Evolutionary conservation across 148 eudicot species (phyloP), one percentile per base, ranked within the genome.

Genomic region (Cornus controversa): DNA sequence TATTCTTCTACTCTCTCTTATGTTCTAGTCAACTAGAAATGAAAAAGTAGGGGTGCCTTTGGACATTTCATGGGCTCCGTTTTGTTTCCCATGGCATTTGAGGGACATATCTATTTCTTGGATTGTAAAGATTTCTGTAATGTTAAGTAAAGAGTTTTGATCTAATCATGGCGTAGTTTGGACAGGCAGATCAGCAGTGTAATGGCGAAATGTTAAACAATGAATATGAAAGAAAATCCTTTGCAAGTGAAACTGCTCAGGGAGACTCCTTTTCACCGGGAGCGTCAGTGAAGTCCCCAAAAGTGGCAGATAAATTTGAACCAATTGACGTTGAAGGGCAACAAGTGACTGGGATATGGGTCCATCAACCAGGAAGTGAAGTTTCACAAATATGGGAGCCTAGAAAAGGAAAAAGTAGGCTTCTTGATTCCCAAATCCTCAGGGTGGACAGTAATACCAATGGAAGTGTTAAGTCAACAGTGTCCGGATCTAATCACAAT

Each of bases 361-460:
- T 93, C 60, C 96, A 91, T 75, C 91, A 82, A 60, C 96, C 97
- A 23, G 96, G 99, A 72, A 84, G 92, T 63, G 96, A 90, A 65
- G 88, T 89, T 75, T 71, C 90, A 70, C 90, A 81, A 42, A 83
- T 83, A 63, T 91, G 99, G 99, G 93, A 93, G 77, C 94, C 97
- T 66, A 87, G 93, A 77, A 91, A 93, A 70, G 97, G 93, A n/a
- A 91, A 80, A 73, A 83, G 63, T 64, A 87, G 87, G 66, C 81
- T 75, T 13, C 40, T 69, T 54, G 90, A 78, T 75, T 76, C 83
- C 18, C 72, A 91, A 79, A 82, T 89, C 60, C 80, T n/a, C 23
- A 54, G 72, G 29, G 86, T 71, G 40, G 54, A 3, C 25, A 71
- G 66, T 31, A 80, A 77, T 67, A 29, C 80, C 20, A 25, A 50